Conservation (phyloP, 2,329 filamentous ascomycete species). For the Monosporascus sp. region DNA sequence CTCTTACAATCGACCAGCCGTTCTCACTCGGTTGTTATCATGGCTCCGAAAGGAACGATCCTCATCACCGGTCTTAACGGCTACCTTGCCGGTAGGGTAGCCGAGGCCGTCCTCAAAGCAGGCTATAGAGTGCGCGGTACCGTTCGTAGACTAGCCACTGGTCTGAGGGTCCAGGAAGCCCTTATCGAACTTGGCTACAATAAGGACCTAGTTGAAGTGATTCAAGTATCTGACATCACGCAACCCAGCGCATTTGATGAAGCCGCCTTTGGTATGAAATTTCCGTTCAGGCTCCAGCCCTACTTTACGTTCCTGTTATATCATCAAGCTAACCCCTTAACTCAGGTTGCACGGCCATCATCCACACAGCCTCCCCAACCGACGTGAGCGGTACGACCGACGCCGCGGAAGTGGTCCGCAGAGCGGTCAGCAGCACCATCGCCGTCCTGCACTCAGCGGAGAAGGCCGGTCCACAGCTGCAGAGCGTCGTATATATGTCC, state of each 20-base stretch:
- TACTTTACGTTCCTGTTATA: background rate
- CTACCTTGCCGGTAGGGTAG: conserved; percentile 22
- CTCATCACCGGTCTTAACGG: conserved; percentile 26
- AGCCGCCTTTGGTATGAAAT: conserved; percentile 16
- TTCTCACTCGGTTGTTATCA: background rate
- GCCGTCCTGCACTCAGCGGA: conserved; percentile 16
- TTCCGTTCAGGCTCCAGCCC: background rate
- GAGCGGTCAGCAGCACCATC: conserved; percentile 14
- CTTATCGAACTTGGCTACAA: conserved; percentile 15
- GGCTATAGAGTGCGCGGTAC: conserved; percentile 23
- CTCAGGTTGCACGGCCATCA: conserved; percentile 20
- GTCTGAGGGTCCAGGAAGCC: conserved; percentile 17
- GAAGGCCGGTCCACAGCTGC: conserved; percentile 13
- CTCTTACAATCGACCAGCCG: too few relatives aligned
- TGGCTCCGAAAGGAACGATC: conserved; percentile 9
- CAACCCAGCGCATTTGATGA: conserved; percentile 13
- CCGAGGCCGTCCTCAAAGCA: conserved; percentile 16
- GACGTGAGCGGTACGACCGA: conserved; percentile 14
- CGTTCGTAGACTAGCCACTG: conserved; percentile 18
- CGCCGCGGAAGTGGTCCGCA: conserved; percentile 18
- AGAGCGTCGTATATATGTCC: conserved; percentile 20
- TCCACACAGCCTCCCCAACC: conserved; percentile 22
- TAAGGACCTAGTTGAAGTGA: conserved; percentile 16
- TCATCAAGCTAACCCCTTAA: background rate
- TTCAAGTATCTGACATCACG: conserved; percentile 20